Conservation (phyloP, 345 rosid genomes). For the Geranium brycei region DNA sequence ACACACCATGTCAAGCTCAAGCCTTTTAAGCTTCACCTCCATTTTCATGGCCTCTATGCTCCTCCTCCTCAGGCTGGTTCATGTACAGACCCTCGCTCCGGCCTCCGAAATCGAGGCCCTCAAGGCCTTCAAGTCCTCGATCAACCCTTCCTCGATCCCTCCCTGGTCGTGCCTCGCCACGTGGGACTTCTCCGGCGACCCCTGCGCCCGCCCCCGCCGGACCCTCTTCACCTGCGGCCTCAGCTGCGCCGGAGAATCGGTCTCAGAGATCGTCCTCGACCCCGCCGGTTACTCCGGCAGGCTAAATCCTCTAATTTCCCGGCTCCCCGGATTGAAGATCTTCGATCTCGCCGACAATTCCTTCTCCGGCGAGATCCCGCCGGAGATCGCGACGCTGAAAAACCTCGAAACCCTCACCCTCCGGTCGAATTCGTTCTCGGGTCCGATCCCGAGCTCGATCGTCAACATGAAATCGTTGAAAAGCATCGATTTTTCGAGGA, state of each 20-base stretch:
- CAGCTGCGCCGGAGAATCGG: conserved; percentile 11
- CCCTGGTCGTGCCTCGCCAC: background rate
- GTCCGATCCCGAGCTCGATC: conserved; percentile 37
- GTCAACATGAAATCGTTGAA: conserved; percentile 33
- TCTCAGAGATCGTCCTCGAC: conserved; percentile 6
- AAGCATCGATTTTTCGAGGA: conserved; percentile 47
- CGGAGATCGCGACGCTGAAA: conserved; percentile 45
- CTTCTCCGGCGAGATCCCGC: conserved; percentile 50
- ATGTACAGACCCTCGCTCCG: too few relatives aligned
- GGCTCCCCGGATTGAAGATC: conserved; percentile 37
- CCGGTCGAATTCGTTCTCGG: conserved; percentile 62
- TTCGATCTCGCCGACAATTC: conserved; percentile 71
- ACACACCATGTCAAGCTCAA: too few relatives aligned
- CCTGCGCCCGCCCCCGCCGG: conserved; percentile 8
- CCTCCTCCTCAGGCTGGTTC: too few relatives aligned
- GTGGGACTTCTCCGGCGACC: background rate
- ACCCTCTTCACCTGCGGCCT: conserved; percentile 20
- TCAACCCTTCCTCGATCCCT: background rate
- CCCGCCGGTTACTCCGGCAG: conserved; percentile 70
- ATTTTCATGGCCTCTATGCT: too few relatives aligned
- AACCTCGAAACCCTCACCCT: conserved; percentile 45
- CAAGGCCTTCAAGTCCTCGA: background rate
- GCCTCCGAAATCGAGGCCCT: too few relatives aligned
- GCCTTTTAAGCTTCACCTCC: too few relatives aligned
- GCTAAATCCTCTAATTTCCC: conserved; percentile 52